Evolutionary conservation across 495 filamentous ascomycete species (phyloP).

Genomic region (Penicillium argentinense): DNA sequence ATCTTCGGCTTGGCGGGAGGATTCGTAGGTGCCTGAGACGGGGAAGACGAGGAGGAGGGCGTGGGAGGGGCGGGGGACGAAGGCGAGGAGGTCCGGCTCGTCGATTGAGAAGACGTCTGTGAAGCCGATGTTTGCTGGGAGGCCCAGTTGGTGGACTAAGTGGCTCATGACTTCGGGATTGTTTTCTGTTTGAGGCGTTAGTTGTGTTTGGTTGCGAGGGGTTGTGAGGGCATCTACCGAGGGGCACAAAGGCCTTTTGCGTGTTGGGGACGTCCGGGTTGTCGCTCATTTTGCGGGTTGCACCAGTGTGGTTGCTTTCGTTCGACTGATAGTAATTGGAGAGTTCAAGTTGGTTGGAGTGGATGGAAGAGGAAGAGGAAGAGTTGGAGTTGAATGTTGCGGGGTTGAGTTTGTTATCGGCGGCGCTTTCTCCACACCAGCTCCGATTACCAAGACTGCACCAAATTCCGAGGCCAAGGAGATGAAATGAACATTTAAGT

Average conservation of each 20-base stretch:
- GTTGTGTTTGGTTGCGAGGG: slow-evolving; percentile 1
- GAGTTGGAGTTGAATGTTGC: not conserved
- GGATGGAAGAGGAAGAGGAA: not conserved
- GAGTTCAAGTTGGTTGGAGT: not conserved
- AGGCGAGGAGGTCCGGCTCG: slow-evolving; percentile 72
- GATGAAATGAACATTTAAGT: no score
- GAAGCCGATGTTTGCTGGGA: slow-evolving; percentile 63
- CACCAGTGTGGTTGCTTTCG: no score
- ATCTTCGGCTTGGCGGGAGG: slow-evolving; percentile 65
- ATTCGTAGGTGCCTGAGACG: slow-evolving; percentile 68
- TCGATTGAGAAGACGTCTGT: slow-evolving; percentile 84
- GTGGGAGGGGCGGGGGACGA: slow-evolving; percentile 79
- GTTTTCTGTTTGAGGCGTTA: slow-evolving; percentile 43
- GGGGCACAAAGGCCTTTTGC: slow-evolving; percentile 52
- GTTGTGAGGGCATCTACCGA: slow-evolving; percentile 29
- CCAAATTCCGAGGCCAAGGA: not conserved
- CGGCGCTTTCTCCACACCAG: slow-evolving; percentile 2
- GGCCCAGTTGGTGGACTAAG: slow-evolving; percentile 73
- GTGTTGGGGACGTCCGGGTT: slow-evolving; percentile 36
- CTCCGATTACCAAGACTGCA: not conserved
- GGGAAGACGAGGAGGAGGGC: slow-evolving; percentile 87
- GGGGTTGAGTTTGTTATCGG: slow-evolving; percentile 1
- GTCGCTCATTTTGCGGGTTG: slow-evolving; percentile 40
- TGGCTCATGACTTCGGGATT: slow-evolving; percentile 81
- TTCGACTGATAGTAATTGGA: not conserved